A percentile compares a stretch with the other conserved stretches of the same genome.
phyloP scores from a whole-genome alignment of 2,329 filamentous ascomycete species.

The Penicillium thymicola region DNA sequence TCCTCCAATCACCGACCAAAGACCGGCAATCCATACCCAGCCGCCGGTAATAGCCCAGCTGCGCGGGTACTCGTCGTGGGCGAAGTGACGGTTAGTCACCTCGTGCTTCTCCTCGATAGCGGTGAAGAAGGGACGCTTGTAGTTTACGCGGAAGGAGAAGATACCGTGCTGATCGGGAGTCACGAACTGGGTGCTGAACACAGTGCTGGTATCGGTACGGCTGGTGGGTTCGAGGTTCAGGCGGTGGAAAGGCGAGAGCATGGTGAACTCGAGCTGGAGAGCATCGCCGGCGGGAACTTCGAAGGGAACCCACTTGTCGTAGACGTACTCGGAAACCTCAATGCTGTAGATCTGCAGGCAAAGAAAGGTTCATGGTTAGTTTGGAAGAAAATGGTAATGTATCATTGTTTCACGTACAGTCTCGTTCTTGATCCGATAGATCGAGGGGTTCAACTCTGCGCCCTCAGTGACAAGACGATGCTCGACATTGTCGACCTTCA shows the following conservation, averaged over 20 bases:
- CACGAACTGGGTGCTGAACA: slow-evolving; percentile 72
- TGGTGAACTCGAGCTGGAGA: slow-evolving; percentile 94
- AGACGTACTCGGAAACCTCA: slow-evolving; percentile 79
- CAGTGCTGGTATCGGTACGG: slow-evolving; percentile 63
- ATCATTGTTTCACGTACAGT: slow-evolving; percentile 65
- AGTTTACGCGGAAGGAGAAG: slow-evolving; percentile 97
- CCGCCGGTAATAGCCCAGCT: slow-evolving; percentile 86
- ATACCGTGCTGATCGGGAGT: slow-evolving; percentile 97
- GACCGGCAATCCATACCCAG: slow-evolving; percentile 91
- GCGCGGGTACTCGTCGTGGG: slow-evolving; percentile 93
- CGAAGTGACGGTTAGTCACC: slow-evolving; percentile 92
- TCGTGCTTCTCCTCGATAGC: slow-evolving; percentile 91
- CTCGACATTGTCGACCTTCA: slow-evolving; percentile 78
- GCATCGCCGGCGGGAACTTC: slow-evolving; percentile 65
- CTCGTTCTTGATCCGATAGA: slow-evolving; percentile 95
- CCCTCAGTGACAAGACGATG: slow-evolving; percentile 63
- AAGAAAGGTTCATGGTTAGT: slow-evolving; percentile 25
- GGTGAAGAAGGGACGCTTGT: slow-evolving; percentile 89
- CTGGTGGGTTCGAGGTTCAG: slow-evolving; percentile 63
- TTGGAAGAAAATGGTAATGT: neutral
- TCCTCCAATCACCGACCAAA: slow-evolving; percentile 76
- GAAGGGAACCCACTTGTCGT: slow-evolving; percentile 73
- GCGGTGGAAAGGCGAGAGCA: slow-evolving; percentile 97
- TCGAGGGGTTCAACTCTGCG: slow-evolving; percentile 66
- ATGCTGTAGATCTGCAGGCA: slow-evolving; percentile 71